Evolutionary conservation across 2,329 filamentous ascomycete species (phyloP).

Genomic region (Aphanoascus verrucosus): DNA sequence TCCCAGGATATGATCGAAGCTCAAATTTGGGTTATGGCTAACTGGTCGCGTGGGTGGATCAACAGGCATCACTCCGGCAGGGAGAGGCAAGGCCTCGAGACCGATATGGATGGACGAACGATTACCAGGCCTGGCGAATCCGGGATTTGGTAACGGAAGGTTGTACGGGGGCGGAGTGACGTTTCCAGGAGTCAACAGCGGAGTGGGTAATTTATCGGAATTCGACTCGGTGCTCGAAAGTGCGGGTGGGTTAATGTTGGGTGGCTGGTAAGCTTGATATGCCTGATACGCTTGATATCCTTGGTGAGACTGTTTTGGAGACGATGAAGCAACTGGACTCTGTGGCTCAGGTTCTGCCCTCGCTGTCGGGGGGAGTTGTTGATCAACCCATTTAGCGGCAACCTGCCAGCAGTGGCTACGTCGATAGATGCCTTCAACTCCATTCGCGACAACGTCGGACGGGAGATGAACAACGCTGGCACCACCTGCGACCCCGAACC

Average conservation of each 20-base stretch:
- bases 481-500: conserved; percentile 51
- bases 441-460: conserved; percentile 53
- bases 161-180: conserved; percentile 26
- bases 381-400: conserved; percentile 50
- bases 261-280: not conserved
- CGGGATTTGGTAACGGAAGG: conserved; percentile 20
- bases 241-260: conserved; percentile 10
- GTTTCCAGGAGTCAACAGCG: conserved; percentile 24
- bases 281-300: too few relatives aligned
- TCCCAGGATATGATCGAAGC: conserved; percentile 40
- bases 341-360: conserved; percentile 14
- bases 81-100: conserved; percentile 36
- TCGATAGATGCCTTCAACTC: conserved; percentile 57
- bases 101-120: conserved; percentile 37
- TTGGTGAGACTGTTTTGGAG: not conserved
- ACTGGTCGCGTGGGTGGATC: conserved; percentile 31
- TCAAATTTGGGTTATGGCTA: conserved; percentile 39
- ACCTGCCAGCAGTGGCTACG: conserved; percentile 59
- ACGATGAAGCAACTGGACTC: not conserved
- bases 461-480: conserved; percentile 52
- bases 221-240: conserved; percentile 18
- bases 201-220: conserved; percentile 23
- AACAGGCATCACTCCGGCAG: conserved; percentile 33
- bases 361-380: conserved; percentile 27
- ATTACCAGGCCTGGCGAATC: conserved; percentile 26